Base-by-base conservation (phyloP, 306 rosid genomes). In the Astragalus membranaceus region DNA sequence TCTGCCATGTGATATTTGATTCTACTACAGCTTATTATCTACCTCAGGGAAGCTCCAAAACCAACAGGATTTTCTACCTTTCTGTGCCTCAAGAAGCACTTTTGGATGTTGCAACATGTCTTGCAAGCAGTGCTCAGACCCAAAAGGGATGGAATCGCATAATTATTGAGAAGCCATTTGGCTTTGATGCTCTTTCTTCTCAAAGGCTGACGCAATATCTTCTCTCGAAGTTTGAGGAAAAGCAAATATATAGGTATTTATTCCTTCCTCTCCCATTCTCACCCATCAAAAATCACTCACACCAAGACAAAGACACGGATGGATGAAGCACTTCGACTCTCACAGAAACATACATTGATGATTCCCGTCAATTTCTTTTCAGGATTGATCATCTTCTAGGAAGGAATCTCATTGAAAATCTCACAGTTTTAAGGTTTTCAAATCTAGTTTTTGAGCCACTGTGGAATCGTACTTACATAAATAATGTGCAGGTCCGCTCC, bases 361-460 rank as follows among this genome's bases (percentile, higher is more conserved):
- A 63, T 60, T 59, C 49, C 55, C 23, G 65, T 73, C 74, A 60
- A 55, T 70, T 65, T 79, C 49, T 60, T 89, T 62, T 70, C 89
- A 92, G 98, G 87, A 92, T 92, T 74, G 98, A 92, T 80, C 98
- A 92, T 84, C 96, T 89, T 74, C 81, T 92, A 11, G 96, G 98
- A 74, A 90, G 96, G 85, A 89, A 89, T 75, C 93, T 92, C 72
- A 88, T 92, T 8, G 96, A 92, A 83, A 92, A 92, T 72, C 96
- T 92, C 77, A 89, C 95, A 33, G 98, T 92, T 79, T 82, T 92
- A 72, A 88, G 96, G 81, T 92, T 92, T 88, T 67, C 98, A 66
- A 89, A 92, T 86, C 87, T 92, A 75, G 96, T 92, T 47, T 92
- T 89, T 84, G 85, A 86, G 88, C 98, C 98, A 50, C 77, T 92